Conservation (phyloP, 345 rosid species). For the Eucalyptus viminalis region DNA sequence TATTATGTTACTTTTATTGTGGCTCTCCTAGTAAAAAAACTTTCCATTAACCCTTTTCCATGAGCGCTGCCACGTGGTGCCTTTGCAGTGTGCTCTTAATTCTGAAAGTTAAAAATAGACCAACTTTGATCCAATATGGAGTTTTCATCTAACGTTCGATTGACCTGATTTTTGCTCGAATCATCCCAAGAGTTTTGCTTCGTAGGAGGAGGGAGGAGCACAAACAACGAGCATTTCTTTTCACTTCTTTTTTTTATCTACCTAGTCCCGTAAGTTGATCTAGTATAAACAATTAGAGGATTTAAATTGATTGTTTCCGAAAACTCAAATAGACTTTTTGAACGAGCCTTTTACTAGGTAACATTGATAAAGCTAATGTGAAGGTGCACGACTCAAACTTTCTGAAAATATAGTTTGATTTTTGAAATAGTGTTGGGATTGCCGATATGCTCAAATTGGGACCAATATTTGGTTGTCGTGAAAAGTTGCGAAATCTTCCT, state of each 20-base stretch:
- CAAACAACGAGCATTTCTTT: not conserved
- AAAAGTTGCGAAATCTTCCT: not conserved
- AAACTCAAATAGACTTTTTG: not conserved
- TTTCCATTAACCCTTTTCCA: not conserved
- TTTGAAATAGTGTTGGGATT: not conserved
- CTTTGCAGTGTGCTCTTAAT: no score
- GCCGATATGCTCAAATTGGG: not conserved
- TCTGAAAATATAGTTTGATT: no score
- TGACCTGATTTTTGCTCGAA: not conserved
- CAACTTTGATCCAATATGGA: not conserved
- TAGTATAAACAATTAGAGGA: not conserved
- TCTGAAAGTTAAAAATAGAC: no score
- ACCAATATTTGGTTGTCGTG: not conserved
- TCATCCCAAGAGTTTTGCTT: not conserved
- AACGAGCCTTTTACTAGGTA: not conserved
- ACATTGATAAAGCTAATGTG: not conserved
- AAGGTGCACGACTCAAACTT: not conserved
- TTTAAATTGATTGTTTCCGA: no score
- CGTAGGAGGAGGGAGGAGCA: not conserved
- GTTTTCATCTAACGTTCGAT: not conserved
- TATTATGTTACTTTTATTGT: not conserved
- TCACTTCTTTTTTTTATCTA: not conserved
- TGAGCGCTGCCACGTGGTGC: no score
- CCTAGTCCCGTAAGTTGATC: not conserved
- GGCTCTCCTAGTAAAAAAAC: not conserved